phyloP scores from a whole-genome alignment of 257 asterid genomes.

The Solanum virginianum region DNA sequence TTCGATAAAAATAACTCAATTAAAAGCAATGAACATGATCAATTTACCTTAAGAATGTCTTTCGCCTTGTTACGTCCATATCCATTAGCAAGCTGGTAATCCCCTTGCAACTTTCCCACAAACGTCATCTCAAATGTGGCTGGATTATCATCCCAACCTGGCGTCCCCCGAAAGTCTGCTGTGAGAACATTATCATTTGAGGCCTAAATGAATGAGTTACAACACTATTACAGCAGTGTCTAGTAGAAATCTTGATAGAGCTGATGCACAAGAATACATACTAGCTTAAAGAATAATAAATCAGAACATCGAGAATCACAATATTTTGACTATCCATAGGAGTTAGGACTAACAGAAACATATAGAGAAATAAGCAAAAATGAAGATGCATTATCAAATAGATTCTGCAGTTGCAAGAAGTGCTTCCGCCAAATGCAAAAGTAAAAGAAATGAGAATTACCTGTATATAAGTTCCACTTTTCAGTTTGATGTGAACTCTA shows the following conservation, averaged over 20 bases:
- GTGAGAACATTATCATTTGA: slow-evolving; percentile 53
- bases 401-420: neutral
- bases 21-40: neutral
- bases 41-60: slow-evolving; percentile 44
- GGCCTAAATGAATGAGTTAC: slow-evolving; percentile 44
- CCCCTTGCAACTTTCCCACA: slow-evolving; percentile 54
- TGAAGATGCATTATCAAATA: neutral
- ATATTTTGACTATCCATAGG: neutral
- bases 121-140: slow-evolving; percentile 62
- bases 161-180: slow-evolving; percentile 65
- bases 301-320: neutral
- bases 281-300: neutral
- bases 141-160: slow-evolving; percentile 82
- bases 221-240: slow-evolving; percentile 7
- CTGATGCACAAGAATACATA: neutral
- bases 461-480: slow-evolving; percentile 57
- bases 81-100: slow-evolving; percentile 82
- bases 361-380: neutral
- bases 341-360: neutral
- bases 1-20: neutral
- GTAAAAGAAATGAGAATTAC: slow-evolving; percentile 11
- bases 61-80: slow-evolving; percentile 53
- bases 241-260: neutral
- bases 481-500: slow-evolving; percentile 47
- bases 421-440: neutral